These are phyloP conservation scores for Podospora australis DNA, from an alignment of 495 filamentous ascomycete species.

Conservation along the genomic window DNA sequence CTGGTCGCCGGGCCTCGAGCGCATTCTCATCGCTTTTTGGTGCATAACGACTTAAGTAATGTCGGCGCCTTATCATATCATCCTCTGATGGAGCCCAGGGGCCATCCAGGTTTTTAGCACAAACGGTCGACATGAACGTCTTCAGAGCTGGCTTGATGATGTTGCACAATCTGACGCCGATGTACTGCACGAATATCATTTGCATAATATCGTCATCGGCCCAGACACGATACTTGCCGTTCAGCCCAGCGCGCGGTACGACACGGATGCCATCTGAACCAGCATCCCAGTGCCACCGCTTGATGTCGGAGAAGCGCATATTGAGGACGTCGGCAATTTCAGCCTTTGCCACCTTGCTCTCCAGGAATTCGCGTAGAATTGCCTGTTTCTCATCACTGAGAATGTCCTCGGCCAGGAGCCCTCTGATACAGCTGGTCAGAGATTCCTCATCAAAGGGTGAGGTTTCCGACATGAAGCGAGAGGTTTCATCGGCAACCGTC, in stretches of 20 bases:
- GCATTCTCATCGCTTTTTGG: conserved; percentile 5
- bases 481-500: conserved; percentile 8
- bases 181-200: conserved; percentile 57
- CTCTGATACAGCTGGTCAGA: conserved; percentile 38
- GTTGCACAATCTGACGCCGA: conserved; percentile 53
- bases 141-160: conserved; percentile 41
- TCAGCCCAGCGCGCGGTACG: conserved; percentile 57
- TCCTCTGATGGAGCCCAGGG: conserved; percentile 7
- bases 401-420: conserved; percentile 53
- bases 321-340: conserved; percentile 65
- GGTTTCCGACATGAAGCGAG: conserved; percentile 12
- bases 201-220: conserved; percentile 66
- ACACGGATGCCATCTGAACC: conserved; percentile 45
- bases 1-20: conserved; percentile 14
- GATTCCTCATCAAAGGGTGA: conserved; percentile 25
- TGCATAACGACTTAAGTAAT: conserved; percentile 15
- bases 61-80: conserved; percentile 15
- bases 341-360: conserved; percentile 46
- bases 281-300: conserved; percentile 55
- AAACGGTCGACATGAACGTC: conserved; percentile 23
- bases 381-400: conserved; percentile 55
- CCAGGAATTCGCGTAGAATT: conserved; percentile 54
- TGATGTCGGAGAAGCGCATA: conserved; percentile 55
- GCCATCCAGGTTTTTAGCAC: conserved; percentile 7
- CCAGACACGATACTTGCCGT: conserved; percentile 60